Evolutionary conservation across 1,284 basidiomycete species (phyloP), one percentile per base, ranked within the genome.

Genomic region (Phenoliferia sp.): DNA sequence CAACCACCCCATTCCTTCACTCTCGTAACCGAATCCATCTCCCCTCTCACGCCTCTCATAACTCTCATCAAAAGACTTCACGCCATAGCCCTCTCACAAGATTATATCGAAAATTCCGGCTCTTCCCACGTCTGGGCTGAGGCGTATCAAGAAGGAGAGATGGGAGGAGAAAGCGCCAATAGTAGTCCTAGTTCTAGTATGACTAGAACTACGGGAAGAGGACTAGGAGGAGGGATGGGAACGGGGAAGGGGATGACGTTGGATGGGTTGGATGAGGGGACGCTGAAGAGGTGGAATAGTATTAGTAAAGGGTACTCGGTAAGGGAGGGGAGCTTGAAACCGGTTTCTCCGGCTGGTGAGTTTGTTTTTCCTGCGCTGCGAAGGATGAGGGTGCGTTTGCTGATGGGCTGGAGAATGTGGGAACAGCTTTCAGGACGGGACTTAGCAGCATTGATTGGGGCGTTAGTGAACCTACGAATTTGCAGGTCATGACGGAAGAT

Each of bases 11-110:
- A 55, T 26, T 29, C 32, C 32, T 33, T 60, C 34, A 39, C 58
- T 3, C n/a, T 64, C 33, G 34, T 64, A 5, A 55, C 48, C 12
- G 63, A 64, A 10, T 57, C 54, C 36, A 59, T 64, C 31, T n/a
- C 44, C 31, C n/a, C 33, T 5, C 61, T 62, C 52, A 31, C 63
- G 19, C 31, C 44, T 3, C 33, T 64, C 26, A 64, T 64, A 29
- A 59, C 44, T 12, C 58, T 50, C 29, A 31, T 64, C 26, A 59
- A 60, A 36, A 33, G 57, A 10, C 39, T 60, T 10, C 33, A 22
- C 26, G 31, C 28, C 16, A 29, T 59, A n/a, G 61, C 61, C 35
- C 7, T 48, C 3, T 22, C 44, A 26, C 28, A 50, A 12, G 33
- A 17, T 9, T 58, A 35, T 22, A 26, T 50, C 6, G 48, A 48